A percentile compares a stretch with the other conserved stretches of the same genome.
phyloP scores from a whole-genome alignment of 805 yeast species.

The Suhomyces xylopsoci region DNA sequence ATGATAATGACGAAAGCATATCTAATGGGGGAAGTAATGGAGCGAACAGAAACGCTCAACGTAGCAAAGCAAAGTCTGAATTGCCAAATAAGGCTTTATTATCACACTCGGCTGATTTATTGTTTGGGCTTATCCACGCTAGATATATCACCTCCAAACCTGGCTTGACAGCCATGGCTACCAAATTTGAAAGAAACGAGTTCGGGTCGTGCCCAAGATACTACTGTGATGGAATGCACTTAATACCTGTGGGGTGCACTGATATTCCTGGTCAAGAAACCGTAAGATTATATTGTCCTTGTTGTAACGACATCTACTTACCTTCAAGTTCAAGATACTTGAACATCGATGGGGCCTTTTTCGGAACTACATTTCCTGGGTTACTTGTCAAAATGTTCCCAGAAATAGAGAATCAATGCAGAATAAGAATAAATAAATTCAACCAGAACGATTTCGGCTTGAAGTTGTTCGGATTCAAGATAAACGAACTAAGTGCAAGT shows the following conservation, averaged over 20 bases:
- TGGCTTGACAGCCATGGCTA: constrained; percentile 90
- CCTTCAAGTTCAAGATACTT: constrained; percentile 85
- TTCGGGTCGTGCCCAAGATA: constrained; percentile 93
- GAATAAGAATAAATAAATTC: constrained; percentile 45
- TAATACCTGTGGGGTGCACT: constrained; percentile 87
- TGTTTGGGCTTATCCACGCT: constrained; percentile 93
- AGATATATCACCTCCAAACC: constrained; percentile 84
- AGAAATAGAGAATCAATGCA: constrained; percentile 79
- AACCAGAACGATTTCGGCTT: constrained; percentile 61
- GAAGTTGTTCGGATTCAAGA: constrained; percentile 82
- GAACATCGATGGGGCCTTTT: constrained; percentile 93
- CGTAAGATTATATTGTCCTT: constrained; percentile 89
- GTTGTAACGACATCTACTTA: constrained; percentile 86
- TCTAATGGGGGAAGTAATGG: constrained; percentile 6
- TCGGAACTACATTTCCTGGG: constrained; percentile 95
- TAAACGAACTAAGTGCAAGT: constrained; percentile 66
- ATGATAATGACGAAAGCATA: constrained; percentile 23
- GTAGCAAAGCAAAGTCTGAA: constrained; percentile 42
- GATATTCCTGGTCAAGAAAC: constrained; percentile 92
- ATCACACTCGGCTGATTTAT: constrained; percentile 85
- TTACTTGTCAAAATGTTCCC: constrained; percentile 86
- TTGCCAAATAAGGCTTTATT: constrained; percentile 70
- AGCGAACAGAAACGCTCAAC: constrained; percentile 9
- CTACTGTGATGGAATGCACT: constrained; percentile 83
- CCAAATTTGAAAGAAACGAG: constrained; percentile 81